phyloP scores from a whole-genome alignment of 1,284 basidiomycete genomes.

The Ganoderma resinaceum region DNA sequence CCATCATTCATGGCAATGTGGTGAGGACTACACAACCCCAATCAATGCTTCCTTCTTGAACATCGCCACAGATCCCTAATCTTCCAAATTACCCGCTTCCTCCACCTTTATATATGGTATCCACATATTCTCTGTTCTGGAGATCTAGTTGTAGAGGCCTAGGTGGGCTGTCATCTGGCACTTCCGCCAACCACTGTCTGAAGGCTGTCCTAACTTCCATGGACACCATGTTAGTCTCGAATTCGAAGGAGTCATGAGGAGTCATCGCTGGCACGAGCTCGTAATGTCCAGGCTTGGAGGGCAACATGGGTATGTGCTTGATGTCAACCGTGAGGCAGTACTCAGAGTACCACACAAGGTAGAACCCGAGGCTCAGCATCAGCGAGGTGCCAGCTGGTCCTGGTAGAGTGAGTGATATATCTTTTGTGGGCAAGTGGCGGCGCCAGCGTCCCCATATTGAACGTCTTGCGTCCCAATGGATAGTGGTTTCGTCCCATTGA shows the following conservation, averaged over 20 bases:
- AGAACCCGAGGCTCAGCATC: not conserved
- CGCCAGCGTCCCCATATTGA: not conserved
- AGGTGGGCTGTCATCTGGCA: no score
- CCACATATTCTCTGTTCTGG: not conserved
- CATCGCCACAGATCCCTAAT: not conserved
- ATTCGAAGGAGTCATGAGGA: no score
- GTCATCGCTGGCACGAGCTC: no score
- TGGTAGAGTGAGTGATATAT: not conserved
- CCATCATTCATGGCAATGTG: no score
- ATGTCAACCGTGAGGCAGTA: not conserved
- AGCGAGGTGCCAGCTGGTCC: not conserved
- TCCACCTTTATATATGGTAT: no score
- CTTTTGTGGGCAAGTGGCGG: not conserved
- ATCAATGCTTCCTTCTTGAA: not conserved
- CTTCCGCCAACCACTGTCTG: no score
- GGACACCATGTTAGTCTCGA: no score
- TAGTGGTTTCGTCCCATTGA: not conserved
- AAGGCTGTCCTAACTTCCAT: no score
- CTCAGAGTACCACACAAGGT: not conserved
- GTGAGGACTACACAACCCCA: not conserved
- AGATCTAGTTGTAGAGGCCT: not conserved
- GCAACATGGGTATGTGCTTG: not conserved
- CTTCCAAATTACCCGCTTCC: not conserved
- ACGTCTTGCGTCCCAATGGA: not conserved
- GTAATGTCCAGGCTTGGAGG: not conserved